Evolutionary conservation across 129 eudicot genomes (phyloP).

Genomic region (Dittrichia graveolens): DNA sequence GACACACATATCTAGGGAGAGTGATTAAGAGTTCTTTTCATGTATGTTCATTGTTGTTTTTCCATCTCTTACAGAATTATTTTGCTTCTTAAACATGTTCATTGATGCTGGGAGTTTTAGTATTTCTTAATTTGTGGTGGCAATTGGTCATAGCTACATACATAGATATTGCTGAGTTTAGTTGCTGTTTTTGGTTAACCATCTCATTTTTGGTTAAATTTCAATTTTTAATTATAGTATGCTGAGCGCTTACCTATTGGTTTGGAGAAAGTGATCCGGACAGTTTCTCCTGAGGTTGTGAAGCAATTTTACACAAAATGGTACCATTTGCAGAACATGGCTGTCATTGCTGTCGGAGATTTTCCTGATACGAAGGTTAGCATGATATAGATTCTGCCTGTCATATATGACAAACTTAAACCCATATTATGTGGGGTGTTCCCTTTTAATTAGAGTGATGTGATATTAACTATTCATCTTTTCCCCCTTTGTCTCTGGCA

Average conservation of each 20-base stretch:
- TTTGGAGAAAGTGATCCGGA: slow-evolving; percentile 79
- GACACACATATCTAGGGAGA: background rate
- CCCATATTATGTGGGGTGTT: background rate
- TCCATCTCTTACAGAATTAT: slow-evolving; percentile 1
- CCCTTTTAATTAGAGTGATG: slow-evolving; percentile 1
- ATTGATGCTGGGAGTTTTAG: slow-evolving; percentile 20
- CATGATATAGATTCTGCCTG: slow-evolving; percentile 14
- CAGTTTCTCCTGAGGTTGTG: slow-evolving; percentile 71
- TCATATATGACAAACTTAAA: background rate
- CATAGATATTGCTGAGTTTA: slow-evolving; percentile 16
- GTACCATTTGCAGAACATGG: slow-evolving; percentile 87
- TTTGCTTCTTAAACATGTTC: slow-evolving; percentile 5
- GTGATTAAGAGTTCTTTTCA: background rate
- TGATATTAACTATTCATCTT: background rate
- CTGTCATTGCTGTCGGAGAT: slow-evolving; percentile 91
- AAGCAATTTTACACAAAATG: slow-evolving; percentile 77
- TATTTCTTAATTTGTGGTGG: slow-evolving; percentile 9
- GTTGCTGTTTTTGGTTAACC: slow-evolving; percentile 16
- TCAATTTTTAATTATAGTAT: slow-evolving; percentile 53
- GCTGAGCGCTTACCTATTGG: slow-evolving; percentile 95
- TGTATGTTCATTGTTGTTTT: slow-evolving; percentile 9
- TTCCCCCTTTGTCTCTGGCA: slow-evolving; percentile 36
- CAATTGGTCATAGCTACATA: background rate
- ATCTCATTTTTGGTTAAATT: background rate
- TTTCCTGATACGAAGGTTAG: slow-evolving; percentile 88